Evolutionary conservation across 768 basidiomycete genomes (phyloP).

Genomic region (Termitomyces sp.): DNA sequence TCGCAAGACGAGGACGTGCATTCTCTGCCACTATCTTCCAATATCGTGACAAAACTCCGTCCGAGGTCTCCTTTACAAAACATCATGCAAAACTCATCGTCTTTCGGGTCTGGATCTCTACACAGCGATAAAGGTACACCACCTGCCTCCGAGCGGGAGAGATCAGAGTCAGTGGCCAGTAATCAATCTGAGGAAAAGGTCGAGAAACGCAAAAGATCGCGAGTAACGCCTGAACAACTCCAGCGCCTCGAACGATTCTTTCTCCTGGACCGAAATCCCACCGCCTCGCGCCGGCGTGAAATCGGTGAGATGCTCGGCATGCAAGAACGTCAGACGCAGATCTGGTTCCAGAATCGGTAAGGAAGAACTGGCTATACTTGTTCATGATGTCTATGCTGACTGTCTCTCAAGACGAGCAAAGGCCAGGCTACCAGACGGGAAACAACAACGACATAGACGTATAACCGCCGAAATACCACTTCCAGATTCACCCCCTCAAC

Average conservation of each 20-base stretch:
- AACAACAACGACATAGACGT: constrained; percentile 34
- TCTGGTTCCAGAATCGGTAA: constrained; percentile 87
- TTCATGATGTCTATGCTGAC: not conserved
- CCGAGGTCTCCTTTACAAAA: constrained; percentile 13
- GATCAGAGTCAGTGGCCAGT: constrained; percentile 21
- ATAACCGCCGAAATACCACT: constrained; percentile 28
- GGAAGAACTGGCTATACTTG: constrained; percentile 5
- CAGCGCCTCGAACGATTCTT: constrained; percentile 70
- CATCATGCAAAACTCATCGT: not conserved
- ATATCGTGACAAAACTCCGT: constrained; percentile 8
- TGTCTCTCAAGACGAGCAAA: constrained; percentile 63
- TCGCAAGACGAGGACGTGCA: not conserved
- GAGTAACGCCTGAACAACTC: constrained; percentile 80
- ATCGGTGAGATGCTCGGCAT: constrained; percentile 72
- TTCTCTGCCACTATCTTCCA: constrained; percentile 6
- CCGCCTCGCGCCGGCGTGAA: constrained; percentile 63
- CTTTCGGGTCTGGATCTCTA: constrained; percentile 13
- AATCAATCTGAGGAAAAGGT: constrained; percentile 44
- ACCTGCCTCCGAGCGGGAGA: constrained; percentile 29
- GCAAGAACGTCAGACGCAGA: constrained; percentile 84
- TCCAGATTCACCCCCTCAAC: constrained; percentile 45
- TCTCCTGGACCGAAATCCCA: constrained; percentile 62
- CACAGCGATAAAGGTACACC: constrained; percentile 28
- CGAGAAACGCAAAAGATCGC: constrained; percentile 68
- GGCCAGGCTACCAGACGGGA: constrained; percentile 66